Conservation (phyloP, 73 alveolate genomes). For the Halteria grandinella region DNA sequence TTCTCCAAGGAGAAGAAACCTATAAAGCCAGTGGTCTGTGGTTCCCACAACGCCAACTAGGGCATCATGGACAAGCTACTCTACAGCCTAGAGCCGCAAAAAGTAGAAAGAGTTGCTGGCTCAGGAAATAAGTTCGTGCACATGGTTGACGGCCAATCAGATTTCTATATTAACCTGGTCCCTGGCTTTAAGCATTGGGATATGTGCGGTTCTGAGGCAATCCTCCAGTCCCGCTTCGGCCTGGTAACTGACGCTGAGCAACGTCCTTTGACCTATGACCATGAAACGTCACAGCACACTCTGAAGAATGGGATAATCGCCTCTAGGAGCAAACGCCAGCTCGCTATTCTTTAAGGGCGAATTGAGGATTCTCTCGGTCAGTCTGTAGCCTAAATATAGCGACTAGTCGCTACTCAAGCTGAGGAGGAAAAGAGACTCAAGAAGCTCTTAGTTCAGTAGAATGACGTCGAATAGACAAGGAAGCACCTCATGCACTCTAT, state of each 20-base stretch:
- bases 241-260: conserved; percentile 28
- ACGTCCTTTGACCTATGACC: conserved; percentile 29
- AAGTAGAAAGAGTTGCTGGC: conserved; percentile 48
- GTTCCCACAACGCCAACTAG: conserved; percentile 40
- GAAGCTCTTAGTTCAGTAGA: too few species aligned
- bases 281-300: conserved; percentile 4
- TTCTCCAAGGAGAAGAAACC: conserved; percentile 25
- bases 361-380: too few species aligned
- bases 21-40: conserved; percentile 32
- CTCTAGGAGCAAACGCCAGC: conserved; percentile 25
- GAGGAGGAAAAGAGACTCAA: too few species aligned
- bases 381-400: too few species aligned
- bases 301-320: conserved; percentile 22
- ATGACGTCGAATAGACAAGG: too few species aligned
- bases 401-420: too few species aligned
- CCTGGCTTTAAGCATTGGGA: conserved; percentile 55
- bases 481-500: too few species aligned
- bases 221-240: conserved; percentile 24
- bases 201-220: conserved; percentile 53
- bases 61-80: conserved; percentile 7
- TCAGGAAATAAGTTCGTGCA: conserved; percentile 41
- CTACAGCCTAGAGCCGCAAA: conserved; percentile 15
- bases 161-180: conserved; percentile 30
- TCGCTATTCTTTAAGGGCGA: too few species aligned
- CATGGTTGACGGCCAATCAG: conserved; percentile 17